Base-by-base conservation (phyloP, 768 basidiomycete species). In the Punctularia strigosozonata region DNA sequence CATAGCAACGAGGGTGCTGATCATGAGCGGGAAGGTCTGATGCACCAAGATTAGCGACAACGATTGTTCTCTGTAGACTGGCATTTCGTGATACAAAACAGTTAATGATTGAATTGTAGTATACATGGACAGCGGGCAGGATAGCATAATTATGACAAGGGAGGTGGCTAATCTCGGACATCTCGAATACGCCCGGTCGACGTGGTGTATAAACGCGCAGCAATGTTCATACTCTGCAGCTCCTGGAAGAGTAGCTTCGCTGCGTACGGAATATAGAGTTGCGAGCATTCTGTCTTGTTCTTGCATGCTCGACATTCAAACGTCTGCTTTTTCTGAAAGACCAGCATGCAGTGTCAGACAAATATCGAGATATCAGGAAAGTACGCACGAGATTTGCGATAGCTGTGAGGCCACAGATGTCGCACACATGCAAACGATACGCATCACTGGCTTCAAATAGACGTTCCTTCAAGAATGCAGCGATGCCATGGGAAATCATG, bases 401-500 rank as follows among this genome's bases (percentile, higher is more conserved):
- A 3, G 95, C 92, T 10, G 92, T 94, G 41, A 99, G 64, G 47
- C 95, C 94, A 54, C 95, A 92, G 84, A 95, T 91, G 53, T 95
- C 92, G 57, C 92, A 97, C 44, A 95, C 89, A 55, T 97, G 92
- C 25, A 97, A 62, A 31, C 92, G 80, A 61, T 94, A 94, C 7
- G 87, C 88, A 57, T 91, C 82, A 54, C 84, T 87, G 22, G 86
- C 89, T 55, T 91, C 88, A 50, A 91, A 91, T 57, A 98, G 67
- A 42, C 95, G 82, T 65, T 98, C 95, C 63, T 97, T 97, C 61
- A 98, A 61, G 77, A 98, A 98, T 2, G 77, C 89, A 33, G 95
- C 94, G 46, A 98, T 91, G 56, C 95, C 95, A 65, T 99, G 95
- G 18, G 95, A 95, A 44, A 99, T 94, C 95, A 99, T 99, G 59